phyloP scores from a whole-genome alignment of 2,329 filamentous ascomycete genomes.

The Colletotrichum filicis region DNA sequence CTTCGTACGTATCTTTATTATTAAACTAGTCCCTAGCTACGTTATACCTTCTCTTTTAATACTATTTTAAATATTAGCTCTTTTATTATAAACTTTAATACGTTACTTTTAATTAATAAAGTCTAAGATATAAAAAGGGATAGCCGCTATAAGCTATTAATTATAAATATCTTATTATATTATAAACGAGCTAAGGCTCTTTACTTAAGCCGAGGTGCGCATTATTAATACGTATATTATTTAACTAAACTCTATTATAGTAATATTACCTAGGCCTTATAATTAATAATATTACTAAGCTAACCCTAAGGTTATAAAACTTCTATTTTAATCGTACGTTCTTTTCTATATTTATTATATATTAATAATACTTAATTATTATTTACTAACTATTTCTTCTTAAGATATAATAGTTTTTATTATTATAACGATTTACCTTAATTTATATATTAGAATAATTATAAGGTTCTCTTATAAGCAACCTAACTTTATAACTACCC shows the following conservation, averaged over 20 bases:
- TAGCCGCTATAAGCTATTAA: background rate
- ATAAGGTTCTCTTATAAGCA: background rate
- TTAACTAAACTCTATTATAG: rapidly evolving
- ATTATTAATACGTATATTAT: no score
- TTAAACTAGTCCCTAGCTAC: no score
- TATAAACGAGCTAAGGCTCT: constrained; percentile 7
- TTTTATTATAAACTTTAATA: background rate
- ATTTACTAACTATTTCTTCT: constrained; percentile 16
- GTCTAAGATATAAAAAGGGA: background rate
- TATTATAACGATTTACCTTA: constrained; percentile 45
- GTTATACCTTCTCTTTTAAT: no score
- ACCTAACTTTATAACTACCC: constrained; percentile 34
- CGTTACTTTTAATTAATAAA: background rate
- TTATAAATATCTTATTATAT: background rate
- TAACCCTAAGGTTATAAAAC: constrained; percentile 38
- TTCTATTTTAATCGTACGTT: constrained; percentile 38
- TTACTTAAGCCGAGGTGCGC: no score
- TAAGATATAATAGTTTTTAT: constrained; percentile 37
- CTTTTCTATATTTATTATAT: background rate
- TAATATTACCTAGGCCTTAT: no score
- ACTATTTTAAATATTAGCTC: background rate
- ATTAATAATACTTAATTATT: background rate
- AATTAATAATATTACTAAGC: no score
- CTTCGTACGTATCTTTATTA: no score
- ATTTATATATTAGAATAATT: constrained; percentile 45